Evolutionary conservation across 2,329 filamentous ascomycete species (phyloP).

Genomic region (Penicillium sp.): DNA sequence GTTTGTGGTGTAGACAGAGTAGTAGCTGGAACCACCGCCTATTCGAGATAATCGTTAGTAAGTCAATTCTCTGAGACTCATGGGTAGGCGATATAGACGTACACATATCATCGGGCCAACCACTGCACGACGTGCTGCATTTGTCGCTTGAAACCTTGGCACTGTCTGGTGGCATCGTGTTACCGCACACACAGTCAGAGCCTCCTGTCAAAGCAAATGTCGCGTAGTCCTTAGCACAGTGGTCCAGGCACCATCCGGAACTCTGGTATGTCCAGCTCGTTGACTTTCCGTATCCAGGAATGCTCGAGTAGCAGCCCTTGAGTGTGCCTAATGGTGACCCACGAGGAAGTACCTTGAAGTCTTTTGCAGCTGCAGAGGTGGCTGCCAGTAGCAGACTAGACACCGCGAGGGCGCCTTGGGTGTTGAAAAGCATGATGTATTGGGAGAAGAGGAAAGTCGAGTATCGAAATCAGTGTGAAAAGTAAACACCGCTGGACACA

Average conservation of each 20-base stretch:
- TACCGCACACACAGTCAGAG: constrained; percentile 71
- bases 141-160: constrained; percentile 56
- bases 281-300: constrained; percentile 49
- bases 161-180: constrained; percentile 61
- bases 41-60: constrained; percentile 16
- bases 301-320: constrained; percentile 55
- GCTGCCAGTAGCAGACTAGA: constrained; percentile 29
- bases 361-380: constrained; percentile 20
- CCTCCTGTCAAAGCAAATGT: constrained; percentile 65
- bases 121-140: constrained; percentile 67
- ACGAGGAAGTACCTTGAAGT: constrained; percentile 22
- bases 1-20: constrained; percentile 55
- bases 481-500: constrained; percentile 23
- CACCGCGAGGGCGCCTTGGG: constrained; percentile 27
- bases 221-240: constrained; percentile 51
- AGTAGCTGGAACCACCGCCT: constrained; percentile 60
- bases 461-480: constrained; percentile 6
- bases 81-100: constrained; percentile 33
- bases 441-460: constrained; percentile 3
- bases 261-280: constrained; percentile 55
- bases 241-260: constrained; percentile 55
- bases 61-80: constrained; percentile 17
- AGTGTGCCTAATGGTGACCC: constrained; percentile 21
- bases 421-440: constrained; percentile 31
- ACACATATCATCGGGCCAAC: constrained; percentile 65